Base-by-base conservation (phyloP, 2,329 filamentous ascomycete genomes). In the Xylariaceae sp. region DNA sequence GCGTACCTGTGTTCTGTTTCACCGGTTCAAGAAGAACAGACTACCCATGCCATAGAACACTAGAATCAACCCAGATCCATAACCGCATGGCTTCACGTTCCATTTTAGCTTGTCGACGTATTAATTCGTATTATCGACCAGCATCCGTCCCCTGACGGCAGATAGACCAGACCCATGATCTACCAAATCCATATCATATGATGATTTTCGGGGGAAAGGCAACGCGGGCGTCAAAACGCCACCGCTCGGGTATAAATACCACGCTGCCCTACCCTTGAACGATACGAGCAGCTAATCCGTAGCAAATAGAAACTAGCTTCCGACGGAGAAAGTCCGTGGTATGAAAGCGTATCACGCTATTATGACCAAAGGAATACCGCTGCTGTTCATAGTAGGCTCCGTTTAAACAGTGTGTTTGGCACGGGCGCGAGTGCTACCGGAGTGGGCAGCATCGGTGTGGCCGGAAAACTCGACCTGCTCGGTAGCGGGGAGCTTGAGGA, bases 391-490 rank as follows among this genome's bases (percentile, higher is more conserved):
- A 13, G 45, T 56, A 17, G 15, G 17, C 7, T 37, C 47, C 3
- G 23, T 35, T 80, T 88, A 97, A 71, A 92, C 92, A 54, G 83
- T 81, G 76, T 91, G 90, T 82, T 97, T 99, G 70, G 94, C 90
- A 83, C 95, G 97, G 59, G 94, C 94, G 70, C 95, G 87, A 61
- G 91, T 96, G 78, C 92, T 97, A 67, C 94, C 94, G 62, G 89
- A 87, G 74, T 96, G 89, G 44, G 94, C 93, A 68, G 89, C 90
- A 69, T 99, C 95, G 15, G 91, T 96, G 78, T 99, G 94, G 62
- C 94, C 94, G 17, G 91, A 96, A 78, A 97, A 99, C 78, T 99
- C 95, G 61, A 99, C 86, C 62, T 80, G 75, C 74, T 97, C 94
- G 62, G 78, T 82, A 58, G 86, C 77, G 61, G 88, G 88, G 62